phyloP scores from a whole-genome alignment of 108 stramenopile species.

The Bacterosira constricta region DNA sequence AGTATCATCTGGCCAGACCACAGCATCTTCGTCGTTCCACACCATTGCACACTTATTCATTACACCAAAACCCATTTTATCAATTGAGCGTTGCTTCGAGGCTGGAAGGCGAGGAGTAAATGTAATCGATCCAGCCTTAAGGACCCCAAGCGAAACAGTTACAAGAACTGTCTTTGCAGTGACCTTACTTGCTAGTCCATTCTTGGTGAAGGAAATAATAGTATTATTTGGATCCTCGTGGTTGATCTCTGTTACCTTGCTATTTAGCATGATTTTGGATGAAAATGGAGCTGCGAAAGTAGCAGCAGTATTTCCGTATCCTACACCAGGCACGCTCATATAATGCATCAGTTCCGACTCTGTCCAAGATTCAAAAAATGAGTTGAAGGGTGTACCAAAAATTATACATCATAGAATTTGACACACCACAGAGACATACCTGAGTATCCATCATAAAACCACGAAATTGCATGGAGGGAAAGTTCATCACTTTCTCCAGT shows the following conservation, averaged over 20 bases:
- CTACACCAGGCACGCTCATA: slow-evolving; percentile 12
- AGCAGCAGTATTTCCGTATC: slow-evolving; percentile 8
- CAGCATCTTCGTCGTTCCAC: slow-evolving; percentile 29
- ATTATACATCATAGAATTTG: too few relatives aligned
- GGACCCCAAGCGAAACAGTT: slow-evolving; percentile 73
- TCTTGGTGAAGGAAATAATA: too few relatives aligned
- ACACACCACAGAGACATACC: too few relatives aligned
- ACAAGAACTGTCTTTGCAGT: slow-evolving; percentile 37
- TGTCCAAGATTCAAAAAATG: too few relatives aligned
- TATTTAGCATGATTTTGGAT: slow-evolving; percentile 13
- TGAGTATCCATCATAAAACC: too few relatives aligned
- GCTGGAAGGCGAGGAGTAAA: slow-evolving; percentile 59
- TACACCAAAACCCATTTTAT: slow-evolving; percentile 55
- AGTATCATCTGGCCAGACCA: slow-evolving; percentile 41
- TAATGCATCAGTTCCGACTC: too few relatives aligned
- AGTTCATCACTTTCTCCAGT: too few relatives aligned
- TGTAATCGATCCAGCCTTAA: slow-evolving; percentile 52
- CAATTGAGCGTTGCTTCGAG: slow-evolving; percentile 53
- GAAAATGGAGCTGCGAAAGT: slow-evolving; percentile 9
- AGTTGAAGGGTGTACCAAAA: too few relatives aligned
- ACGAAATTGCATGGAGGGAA: too few relatives aligned
- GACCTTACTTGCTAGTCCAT: not conserved
- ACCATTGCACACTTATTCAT: slow-evolving; percentile 59
- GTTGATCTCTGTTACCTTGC: not conserved
- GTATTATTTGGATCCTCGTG: too few relatives aligned